Base-by-base conservation (phyloP, 768 basidiomycete species). In the Naganishia onofrii region DNA sequence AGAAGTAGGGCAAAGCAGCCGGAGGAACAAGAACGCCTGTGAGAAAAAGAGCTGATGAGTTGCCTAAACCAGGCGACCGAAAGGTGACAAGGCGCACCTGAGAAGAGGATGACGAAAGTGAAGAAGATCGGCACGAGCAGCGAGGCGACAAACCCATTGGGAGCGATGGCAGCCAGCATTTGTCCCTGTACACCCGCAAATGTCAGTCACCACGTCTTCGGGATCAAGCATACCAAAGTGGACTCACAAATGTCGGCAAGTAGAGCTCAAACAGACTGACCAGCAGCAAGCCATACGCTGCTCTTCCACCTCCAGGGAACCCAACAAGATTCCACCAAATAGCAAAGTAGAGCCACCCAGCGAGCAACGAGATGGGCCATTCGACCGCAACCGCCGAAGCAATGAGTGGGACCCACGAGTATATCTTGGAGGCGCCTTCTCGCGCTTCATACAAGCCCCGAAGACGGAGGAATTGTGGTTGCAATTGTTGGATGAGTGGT, bases 361-460 rank as follows among this genome's bases (percentile, higher is more conserved):
- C 38, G 21, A 69, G 44, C 42, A 69, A 19, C 0, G 58, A 60
- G 13, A 60, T 31, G 17, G 68, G 68, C 28, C 57, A 34, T 51
- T 69, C 68, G 21, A 63, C 56, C 7, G 38, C 23, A 46, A 69
- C 53, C 17, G 48, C 29, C 0, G 57, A 55, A 2, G 51, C 38
- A 28, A 63, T 53, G 19, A 69, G 34, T 32, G 68, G 58, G 29
- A 52, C 34, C 66, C 66, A 69, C 3, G 56, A 60, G 67, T 74
- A 76, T 44, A 75, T 73, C 71, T 72, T 72, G 29, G 66, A 38
- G 3, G 69, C 69, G 13, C 70, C 66, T 64, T 76, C 76, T 12
- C 76, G 69, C 0, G 73, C 74, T 66, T 76, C 76, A 53, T 69
- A 76, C 13, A 76, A 34, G 28, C 53, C 66, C 9, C 76, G 69